These are phyloP conservation scores for Penicillium sp. DNA, from an alignment of 2,329 filamentous ascomycete species.

Conservation along the genomic window DNA sequence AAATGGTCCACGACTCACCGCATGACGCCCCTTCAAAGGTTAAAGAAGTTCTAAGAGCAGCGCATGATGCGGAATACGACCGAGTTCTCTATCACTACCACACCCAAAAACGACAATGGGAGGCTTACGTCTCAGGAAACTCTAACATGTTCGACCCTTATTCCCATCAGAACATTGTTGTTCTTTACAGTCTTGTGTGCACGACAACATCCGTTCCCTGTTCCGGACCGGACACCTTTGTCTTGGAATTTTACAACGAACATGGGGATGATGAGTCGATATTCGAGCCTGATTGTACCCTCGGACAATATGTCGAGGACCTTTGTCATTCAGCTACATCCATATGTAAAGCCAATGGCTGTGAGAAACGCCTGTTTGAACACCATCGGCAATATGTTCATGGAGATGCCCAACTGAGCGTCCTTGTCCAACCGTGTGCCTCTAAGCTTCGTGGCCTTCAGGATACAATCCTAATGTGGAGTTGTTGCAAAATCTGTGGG, in stretches of 20 bases:
- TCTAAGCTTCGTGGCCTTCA: constrained; percentile 59
- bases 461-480: constrained; percentile 94
- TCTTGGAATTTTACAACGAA: constrained; percentile 89
- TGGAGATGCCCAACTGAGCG: constrained; percentile 84
- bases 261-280: constrained; percentile 60
- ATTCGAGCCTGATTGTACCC: constrained; percentile 76
- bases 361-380: constrained; percentile 80
- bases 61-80: constrained; percentile 95
- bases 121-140: constrained; percentile 85
- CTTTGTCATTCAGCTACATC: constrained; percentile 69
- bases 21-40: constrained; percentile 77
- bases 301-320: constrained; percentile 93
- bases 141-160: constrained; percentile 88
- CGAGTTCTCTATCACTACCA: constrained; percentile 89
- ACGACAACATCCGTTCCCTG: constrained; percentile 91
- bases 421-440: constrained; percentile 74
- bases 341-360: constrained; percentile 76
- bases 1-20: constrained; percentile 85
- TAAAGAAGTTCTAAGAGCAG: constrained; percentile 87
- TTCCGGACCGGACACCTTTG: constrained; percentile 81
- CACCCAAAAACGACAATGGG: constrained; percentile 93
- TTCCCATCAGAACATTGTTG: constrained; percentile 91
- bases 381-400: constrained; percentile 97
- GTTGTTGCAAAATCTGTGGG: constrained; percentile 83
- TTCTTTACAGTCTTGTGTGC: constrained; percentile 88